phyloP scores from a whole-genome alignment of 495 filamentous ascomycete species.

The Chaetomium tenue region DNA sequence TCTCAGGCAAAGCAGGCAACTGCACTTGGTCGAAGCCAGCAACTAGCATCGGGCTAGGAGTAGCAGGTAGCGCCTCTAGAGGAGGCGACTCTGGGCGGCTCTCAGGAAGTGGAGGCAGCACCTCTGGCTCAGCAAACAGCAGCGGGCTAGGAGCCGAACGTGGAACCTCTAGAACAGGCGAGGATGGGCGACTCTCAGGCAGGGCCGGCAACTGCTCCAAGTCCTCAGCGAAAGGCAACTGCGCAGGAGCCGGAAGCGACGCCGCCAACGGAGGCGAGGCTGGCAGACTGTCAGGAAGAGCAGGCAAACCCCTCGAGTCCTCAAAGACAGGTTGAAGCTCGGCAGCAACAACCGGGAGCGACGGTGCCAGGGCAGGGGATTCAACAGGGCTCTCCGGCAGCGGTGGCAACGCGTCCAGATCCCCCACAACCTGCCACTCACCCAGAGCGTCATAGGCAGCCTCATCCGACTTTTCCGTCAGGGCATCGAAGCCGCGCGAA shows the following conservation, averaged over 20 bases:
- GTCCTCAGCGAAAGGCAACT: background rate
- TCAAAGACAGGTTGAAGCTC: background rate
- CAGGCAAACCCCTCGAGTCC: background rate
- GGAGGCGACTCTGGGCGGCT: constrained; percentile 4
- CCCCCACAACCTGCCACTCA: background rate
- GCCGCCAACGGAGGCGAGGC: background rate
- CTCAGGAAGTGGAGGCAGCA: constrained; percentile 4
- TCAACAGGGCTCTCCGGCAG: constrained; percentile 13
- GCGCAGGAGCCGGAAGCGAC: background rate
- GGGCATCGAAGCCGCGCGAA: background rate
- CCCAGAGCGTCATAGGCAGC: background rate
- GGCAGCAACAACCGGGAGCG: background rate
- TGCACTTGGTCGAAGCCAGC: no score
- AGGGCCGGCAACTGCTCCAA: constrained; percentile 4
- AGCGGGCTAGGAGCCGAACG: background rate
- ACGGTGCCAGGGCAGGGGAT: background rate
- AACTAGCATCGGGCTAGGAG: background rate
- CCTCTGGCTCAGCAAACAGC: background rate
- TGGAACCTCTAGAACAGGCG: background rate
- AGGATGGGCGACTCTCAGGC: background rate
- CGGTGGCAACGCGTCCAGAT: constrained; percentile 6
- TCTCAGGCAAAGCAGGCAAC: constrained; percentile 15
- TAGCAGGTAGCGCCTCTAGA: background rate
- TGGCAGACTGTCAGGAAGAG: constrained; percentile 13
- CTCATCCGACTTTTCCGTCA: background rate